Evolutionary conservation across 768 basidiomycete species (phyloP).

Genomic region (Xanthoconium purpureum): DNA sequence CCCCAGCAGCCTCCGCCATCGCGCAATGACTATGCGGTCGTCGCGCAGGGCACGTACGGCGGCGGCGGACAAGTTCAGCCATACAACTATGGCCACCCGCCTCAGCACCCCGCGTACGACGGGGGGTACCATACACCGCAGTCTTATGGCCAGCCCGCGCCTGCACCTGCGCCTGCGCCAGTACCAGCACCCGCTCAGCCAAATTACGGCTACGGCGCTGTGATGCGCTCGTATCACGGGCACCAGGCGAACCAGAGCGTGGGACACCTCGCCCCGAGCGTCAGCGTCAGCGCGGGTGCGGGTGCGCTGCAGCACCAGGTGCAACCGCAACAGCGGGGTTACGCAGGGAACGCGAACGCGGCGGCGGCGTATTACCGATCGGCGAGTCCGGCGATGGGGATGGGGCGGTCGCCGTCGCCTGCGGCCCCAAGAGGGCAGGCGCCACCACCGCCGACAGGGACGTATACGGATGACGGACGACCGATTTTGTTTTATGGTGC

Average conservation of each 20-base stretch:
- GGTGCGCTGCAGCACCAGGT: constrained; percentile 35
- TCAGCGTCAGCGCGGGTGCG: too few species aligned
- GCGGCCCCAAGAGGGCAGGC: constrained; percentile 36
- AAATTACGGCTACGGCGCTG: constrained; percentile 9
- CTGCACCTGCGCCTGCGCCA: neutral
- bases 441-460: constrained; percentile 65
- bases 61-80: neutral
- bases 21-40: constrained; percentile 20
- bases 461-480: constrained; percentile 79
- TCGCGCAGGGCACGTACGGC: constrained; percentile 13
- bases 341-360: constrained; percentile 15
- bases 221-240: constrained; percentile 1
- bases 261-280: too few species aligned
- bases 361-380: constrained; percentile 43
- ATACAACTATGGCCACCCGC: constrained; percentile 18
- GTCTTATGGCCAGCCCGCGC: constrained; percentile 16
- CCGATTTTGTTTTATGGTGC: constrained; percentile 86
- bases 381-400: constrained; percentile 41
- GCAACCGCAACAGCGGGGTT: constrained; percentile 31
- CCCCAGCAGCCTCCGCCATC: constrained; percentile 28
- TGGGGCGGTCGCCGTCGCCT: constrained; percentile 51
- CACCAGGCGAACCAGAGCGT: constrained; percentile 14
- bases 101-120: constrained; percentile 22
- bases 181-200: too few species aligned
- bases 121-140: constrained; percentile 14